Base-by-base conservation (phyloP, 306 rosid species). In the Vigna unguiculata region DNA sequence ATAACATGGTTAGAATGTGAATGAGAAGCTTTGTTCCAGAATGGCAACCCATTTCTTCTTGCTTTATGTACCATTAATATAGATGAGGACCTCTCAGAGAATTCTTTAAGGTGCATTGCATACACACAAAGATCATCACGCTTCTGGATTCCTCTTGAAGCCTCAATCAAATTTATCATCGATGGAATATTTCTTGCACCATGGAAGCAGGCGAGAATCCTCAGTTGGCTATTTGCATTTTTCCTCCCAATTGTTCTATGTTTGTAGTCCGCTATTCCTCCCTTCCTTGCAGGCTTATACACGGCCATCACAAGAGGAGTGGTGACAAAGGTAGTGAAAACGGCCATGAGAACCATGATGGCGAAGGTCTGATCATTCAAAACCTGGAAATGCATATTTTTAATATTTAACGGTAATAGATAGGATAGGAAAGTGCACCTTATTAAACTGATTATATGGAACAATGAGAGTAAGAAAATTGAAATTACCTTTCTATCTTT, bases 301-400 rank as follows among this genome's bases (percentile, higher is more conserved):
- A 88, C 84, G 4, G 82, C 79, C 38, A 75, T 73, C 69, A 93
- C 93, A 55, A 91, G 54, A 45, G 98, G 98, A 2, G 98, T 91
- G 48, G 98, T 93, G 25, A 91, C 79, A 80, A 91, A 90, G 57
- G 98, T 93, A 10, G 97, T 93, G 65, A 93, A 83, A 60, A 93
- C 78, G 43, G 98, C 98, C 98, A 93, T 93, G 10, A 93, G 87
- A 80, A 93, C 87, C 97, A 93, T 90, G 34, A 93, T 87, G 25
- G 97, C 96, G 79, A 93, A 93, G 24, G 97, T 93, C 74, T 93
- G 91, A 74, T 93, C 97, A 85, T 91, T 91, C 84, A 93, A 85
- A 55, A 93, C 98, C 98, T 91, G 91, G 79, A 85, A 74, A 80
- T 54, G 58, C 59, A 71, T 47, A 65, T 20, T 30, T 45, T 48